Conservation (phyloP, 805 yeast genomes). For the Jamesozyma hellenica region DNA sequence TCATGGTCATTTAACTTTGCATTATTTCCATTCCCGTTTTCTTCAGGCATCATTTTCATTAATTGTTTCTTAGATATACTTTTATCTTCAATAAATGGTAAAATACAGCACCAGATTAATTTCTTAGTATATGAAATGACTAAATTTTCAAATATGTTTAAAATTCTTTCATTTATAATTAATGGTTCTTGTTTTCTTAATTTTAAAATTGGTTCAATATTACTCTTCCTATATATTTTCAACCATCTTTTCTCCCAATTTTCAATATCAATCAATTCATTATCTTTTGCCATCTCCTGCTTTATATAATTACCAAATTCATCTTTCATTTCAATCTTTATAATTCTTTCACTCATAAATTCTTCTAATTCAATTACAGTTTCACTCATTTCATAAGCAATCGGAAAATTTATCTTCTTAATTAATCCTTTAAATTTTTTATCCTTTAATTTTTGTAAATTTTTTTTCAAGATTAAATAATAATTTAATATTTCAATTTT, state of each 20-base stretch:
- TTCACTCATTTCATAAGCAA: conserved; percentile 29
- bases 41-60: not conserved
- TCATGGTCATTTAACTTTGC: not conserved
- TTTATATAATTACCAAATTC: not conserved
- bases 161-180: conserved; percentile 4
- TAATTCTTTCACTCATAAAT: conserved; percentile 11
- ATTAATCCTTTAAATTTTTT: conserved; percentile 11
- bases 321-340: not conserved
- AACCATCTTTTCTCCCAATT: conserved; percentile 26
- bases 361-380: conserved; percentile 21
- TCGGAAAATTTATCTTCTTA: conserved; percentile 19
- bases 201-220: conserved; percentile 9
- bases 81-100: conserved; percentile 12
- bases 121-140: conserved; percentile 11
- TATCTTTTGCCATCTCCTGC: not conserved
- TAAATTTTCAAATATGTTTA: conserved; percentile 9
- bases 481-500: conserved; percentile 23
- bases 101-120: conserved; percentile 13
- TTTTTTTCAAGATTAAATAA: conserved; percentile 16
- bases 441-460: conserved; percentile 12
- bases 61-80: conserved; percentile 6
- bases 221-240: conserved; percentile 17
- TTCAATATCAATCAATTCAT: not conserved
- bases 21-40: not conserved
- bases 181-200: not conserved